These are phyloP conservation scores for Lepidium africanum DNA, from an alignment of 345 rosid species.

Conservation along the genomic window DNA sequence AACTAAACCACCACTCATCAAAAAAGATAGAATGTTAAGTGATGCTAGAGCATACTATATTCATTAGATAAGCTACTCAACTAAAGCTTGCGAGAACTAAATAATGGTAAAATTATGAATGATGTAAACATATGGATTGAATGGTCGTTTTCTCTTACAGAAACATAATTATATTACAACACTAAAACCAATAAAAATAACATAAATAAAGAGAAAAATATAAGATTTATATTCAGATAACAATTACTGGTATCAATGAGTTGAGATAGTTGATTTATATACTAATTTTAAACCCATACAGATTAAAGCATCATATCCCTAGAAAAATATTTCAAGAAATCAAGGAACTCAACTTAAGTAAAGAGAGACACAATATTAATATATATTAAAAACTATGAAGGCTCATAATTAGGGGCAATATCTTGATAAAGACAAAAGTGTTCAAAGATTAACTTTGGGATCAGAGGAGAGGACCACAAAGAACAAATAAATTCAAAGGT, in stretches of 20 bases:
- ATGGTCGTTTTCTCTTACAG: neutral
- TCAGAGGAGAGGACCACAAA: constrained; percentile 22
- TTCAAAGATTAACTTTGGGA: constrained; percentile 25
- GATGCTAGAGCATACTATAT: constrained; percentile 2
- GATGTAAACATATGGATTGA: neutral
- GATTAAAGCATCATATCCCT: neutral
- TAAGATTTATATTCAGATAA: neutral
- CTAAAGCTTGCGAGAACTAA: neutral
- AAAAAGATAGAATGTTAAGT: neutral
- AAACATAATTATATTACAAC: neutral
- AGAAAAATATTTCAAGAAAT: constrained; percentile 15
- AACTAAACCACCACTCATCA: neutral
- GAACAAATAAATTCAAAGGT: neutral
- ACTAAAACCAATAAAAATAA: neutral
- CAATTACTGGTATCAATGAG: neutral
- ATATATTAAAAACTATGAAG: neutral
- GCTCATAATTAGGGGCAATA: constrained; percentile 20
- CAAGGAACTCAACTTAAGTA: constrained; percentile 18
- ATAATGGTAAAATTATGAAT: neutral
- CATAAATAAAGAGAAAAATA: no score
- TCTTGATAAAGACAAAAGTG: constrained; percentile 29
- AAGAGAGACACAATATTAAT: neutral
- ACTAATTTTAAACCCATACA: neutral
- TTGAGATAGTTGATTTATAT: neutral
- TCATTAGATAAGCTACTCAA: neutral